phyloP scores from a whole-genome alignment of 345 rosid species.

The Limnanthes douglasii region DNA sequence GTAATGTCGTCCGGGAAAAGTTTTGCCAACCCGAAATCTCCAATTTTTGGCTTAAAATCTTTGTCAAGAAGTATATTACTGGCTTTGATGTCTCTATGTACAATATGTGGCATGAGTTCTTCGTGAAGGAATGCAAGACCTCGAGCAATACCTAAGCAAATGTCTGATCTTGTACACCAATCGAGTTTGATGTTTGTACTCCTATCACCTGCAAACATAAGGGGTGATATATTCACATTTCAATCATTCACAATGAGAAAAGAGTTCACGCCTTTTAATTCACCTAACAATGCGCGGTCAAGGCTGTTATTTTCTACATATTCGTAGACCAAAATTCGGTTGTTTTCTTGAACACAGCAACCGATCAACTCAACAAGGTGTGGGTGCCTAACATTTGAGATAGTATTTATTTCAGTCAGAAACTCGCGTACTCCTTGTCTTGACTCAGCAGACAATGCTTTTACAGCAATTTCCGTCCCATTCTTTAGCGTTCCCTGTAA shows the following conservation, averaged over 20 bases:
- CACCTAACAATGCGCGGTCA: constrained; percentile 52
- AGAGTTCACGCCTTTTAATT: neutral
- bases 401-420: constrained; percentile 55
- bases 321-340: constrained; percentile 76
- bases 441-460: constrained; percentile 56
- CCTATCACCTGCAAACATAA: constrained; percentile 25
- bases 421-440: constrained; percentile 75
- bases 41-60: constrained; percentile 74
- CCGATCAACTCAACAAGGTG: constrained; percentile 85
- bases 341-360: constrained; percentile 50
- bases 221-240: neutral
- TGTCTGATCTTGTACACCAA: constrained; percentile 67
- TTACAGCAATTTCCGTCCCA: constrained; percentile 60
- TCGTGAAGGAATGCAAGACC: constrained; percentile 89
- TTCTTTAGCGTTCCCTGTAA: constrained; percentile 44
- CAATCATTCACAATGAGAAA: constrained; percentile 1
- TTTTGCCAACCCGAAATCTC: constrained; percentile 95
- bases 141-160: constrained; percentile 70
- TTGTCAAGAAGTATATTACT: constrained; percentile 82
- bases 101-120: constrained; percentile 66
- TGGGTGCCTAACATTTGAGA: constrained; percentile 61
- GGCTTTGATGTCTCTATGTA: constrained; percentile 93
- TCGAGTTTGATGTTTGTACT: constrained; percentile 29
- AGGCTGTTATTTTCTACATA: constrained; percentile 77
- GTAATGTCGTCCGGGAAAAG: constrained; percentile 90